Evolutionary conservation across 805 yeast genomes (phyloP), one percentile per base, ranked within the genome.

Genomic region (Metschnikowia santaceciliae): DNA sequence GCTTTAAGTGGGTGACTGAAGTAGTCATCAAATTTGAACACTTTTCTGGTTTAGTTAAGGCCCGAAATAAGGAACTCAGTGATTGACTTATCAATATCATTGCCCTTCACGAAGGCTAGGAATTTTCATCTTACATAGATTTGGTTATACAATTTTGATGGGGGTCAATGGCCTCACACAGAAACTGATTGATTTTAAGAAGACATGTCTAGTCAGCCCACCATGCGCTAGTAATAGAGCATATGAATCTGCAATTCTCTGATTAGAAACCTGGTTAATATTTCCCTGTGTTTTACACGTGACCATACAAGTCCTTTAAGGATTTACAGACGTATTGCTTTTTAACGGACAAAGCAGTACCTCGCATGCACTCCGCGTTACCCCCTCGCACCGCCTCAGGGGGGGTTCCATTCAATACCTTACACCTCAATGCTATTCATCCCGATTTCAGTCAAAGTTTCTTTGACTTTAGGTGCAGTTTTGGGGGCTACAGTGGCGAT

Each of bases 401-500:
- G 37, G 37, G 46, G 37, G 37, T 20, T 42, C 36, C 10, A 19
- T 17, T 23, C 34, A 15, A 14, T 32, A 14, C 6, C 14, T 22
- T 11, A 42, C n/a, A 13, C 37, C 10, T 8, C 32, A 7, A 42
- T 42, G 46, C 17, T 44, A 6, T 44, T 44, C 40, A 6, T 44
- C 14, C 17, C 40, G 4, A 14, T 35, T 14, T 44, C 47, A 34
- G 35, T 40, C 13, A 44, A 44, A 35, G 17, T 33, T 8, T 39
- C 40, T 5, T n/a, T 44, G 20, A 35, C 40, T 11, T 13, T 44
- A 8, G 47, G 47, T 8, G 47, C 47, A 14, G 13, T 44, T 20
- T 19, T 35, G 19, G 47, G 47, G 15, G 47, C 47, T 10, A 33
- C 47, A 17, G 47, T 23, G 4, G 47, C 47, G 13, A 22, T 44